Evolutionary conservation across 495 filamentous ascomycete species (phyloP).

Genomic region (Friedmanniomyces endolithicus): DNA sequence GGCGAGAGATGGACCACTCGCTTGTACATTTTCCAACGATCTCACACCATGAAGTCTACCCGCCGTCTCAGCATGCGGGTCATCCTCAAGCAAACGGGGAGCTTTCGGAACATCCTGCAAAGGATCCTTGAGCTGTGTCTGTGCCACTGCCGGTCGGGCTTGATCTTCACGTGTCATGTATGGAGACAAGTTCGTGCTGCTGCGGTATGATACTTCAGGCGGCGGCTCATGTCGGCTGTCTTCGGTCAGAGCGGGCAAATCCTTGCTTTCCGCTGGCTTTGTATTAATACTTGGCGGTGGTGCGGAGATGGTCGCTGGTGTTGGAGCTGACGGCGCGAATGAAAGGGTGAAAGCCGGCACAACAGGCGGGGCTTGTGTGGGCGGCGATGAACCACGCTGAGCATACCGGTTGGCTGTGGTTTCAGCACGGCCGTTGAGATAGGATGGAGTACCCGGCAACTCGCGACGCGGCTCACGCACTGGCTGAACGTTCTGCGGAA

Average conservation of each 20-base stretch:
- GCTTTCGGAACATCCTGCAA: slow-evolving; percentile 30
- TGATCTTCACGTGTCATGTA: not conserved
- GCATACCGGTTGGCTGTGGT: slow-evolving; percentile 15
- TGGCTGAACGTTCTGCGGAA: not conserved
- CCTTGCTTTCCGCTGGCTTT: not conserved
- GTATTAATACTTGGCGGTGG: not conserved
- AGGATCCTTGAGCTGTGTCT: slow-evolving; percentile 6
- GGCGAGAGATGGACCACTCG: not conserved
- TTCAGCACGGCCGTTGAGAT: slow-evolving; percentile 17
- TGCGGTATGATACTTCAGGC: not conserved
- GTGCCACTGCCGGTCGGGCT: slow-evolving; percentile 8
- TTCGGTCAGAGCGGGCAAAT: not conserved
- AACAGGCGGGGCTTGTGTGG: slow-evolving; percentile 65
- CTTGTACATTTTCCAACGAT: slow-evolving; percentile 8
- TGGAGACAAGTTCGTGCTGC: not conserved
- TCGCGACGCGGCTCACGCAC: slow-evolving; percentile 9
- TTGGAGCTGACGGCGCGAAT: slow-evolving; percentile 13
- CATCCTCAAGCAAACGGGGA: slow-evolving; percentile 13
- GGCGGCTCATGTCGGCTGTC: not conserved
- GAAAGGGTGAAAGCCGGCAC: slow-evolving; percentile 56
- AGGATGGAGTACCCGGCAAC: slow-evolving; percentile 9
- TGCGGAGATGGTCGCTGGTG: slow-evolving; percentile 3
- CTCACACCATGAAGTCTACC: slow-evolving; percentile 13
- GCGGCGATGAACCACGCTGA: slow-evolving; percentile 35
- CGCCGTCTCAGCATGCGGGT: not conserved